A percentile compares a stretch with the other conserved stretches of the same genome.
phyloP scores from a whole-genome alignment of 73 alveolate species.

The Diophrys appendiculata region DNA sequence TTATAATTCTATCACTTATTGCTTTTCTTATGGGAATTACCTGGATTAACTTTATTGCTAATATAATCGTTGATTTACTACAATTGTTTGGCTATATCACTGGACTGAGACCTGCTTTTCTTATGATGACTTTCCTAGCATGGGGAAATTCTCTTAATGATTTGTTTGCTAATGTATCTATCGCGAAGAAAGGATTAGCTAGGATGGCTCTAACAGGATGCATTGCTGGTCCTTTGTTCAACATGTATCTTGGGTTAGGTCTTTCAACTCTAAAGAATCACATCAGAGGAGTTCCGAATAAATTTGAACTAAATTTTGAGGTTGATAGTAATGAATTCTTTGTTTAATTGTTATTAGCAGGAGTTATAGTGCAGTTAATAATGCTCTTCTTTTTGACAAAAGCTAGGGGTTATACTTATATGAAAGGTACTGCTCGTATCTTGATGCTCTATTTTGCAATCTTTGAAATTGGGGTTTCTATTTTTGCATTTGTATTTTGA shows the following conservation, averaged over 20 bases:
- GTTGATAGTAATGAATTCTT: neutral
- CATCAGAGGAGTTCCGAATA: neutral
- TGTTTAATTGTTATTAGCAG: neutral
- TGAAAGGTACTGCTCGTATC: neutral
- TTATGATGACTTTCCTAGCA: conserved; percentile 94
- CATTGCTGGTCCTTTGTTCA: conserved; percentile 96
- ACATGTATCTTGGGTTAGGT: conserved; percentile 94
- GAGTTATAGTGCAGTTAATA: neutral
- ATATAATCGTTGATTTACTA: conserved; percentile 69
- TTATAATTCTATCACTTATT: neutral
- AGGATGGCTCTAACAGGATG: conserved; percentile 98
- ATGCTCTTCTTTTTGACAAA: too few relatives aligned
- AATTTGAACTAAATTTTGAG: too few relatives aligned
- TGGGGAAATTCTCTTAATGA: conserved; percentile 97
- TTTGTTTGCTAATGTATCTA: conserved; percentile 82
- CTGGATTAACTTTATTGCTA: conserved; percentile 50
- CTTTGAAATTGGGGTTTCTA: neutral
- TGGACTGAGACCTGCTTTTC: conserved; percentile 73
- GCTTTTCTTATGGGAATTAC: conserved; percentile 9
- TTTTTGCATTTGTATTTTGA: neutral
- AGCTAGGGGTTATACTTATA: neutral
- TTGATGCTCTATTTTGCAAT: neutral
- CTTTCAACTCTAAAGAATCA: conserved; percentile 53
- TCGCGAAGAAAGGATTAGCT: conserved; percentile 92
- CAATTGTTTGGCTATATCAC: conserved; percentile 73